Evolutionary conservation across 345 rosid species (phyloP).

Genomic region (Moringa oleifera): DNA sequence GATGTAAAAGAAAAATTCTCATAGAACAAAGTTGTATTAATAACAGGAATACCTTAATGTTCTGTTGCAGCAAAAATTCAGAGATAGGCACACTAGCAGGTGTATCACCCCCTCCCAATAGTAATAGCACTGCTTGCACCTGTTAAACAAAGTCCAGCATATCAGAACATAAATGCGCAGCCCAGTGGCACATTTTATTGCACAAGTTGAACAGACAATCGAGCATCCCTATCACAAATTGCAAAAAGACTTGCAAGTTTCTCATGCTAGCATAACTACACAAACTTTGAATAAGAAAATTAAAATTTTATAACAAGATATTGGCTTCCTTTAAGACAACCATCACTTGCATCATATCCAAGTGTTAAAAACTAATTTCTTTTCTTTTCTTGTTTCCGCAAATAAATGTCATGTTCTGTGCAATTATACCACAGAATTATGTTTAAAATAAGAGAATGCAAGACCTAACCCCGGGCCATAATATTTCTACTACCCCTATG

Average conservation of each 20-base stretch:
- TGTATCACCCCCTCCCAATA: conserved; percentile 26
- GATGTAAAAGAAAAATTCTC: not conserved
- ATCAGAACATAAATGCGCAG: not conserved
- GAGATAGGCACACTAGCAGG: conserved; percentile 25
- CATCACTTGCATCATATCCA: not conserved
- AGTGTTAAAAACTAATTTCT: not conserved
- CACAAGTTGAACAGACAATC: not conserved
- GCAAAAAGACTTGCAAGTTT: not conserved
- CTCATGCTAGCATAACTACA: not conserved
- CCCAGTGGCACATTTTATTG: not conserved
- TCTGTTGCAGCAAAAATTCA: conserved; percentile 25
- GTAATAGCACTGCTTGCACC: conserved; percentile 42
- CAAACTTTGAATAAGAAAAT: no score
- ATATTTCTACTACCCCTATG: no score
- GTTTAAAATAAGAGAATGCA: no score
- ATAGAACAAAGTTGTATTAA: not conserved
- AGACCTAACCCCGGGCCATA: no score
- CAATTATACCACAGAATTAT: no score
- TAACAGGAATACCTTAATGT: conserved; percentile 19
- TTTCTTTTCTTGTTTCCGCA: no score
- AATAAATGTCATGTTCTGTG: not conserved
- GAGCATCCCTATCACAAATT: not conserved
- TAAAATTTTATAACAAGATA: no score
- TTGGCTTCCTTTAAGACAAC: not conserved
- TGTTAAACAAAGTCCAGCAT: conserved; percentile 14